Evolutionary conservation across 108 stramenopile genomes (phyloP), one percentile per base, ranked within the genome.

Genomic region (Nitzschia sp.): DNA sequence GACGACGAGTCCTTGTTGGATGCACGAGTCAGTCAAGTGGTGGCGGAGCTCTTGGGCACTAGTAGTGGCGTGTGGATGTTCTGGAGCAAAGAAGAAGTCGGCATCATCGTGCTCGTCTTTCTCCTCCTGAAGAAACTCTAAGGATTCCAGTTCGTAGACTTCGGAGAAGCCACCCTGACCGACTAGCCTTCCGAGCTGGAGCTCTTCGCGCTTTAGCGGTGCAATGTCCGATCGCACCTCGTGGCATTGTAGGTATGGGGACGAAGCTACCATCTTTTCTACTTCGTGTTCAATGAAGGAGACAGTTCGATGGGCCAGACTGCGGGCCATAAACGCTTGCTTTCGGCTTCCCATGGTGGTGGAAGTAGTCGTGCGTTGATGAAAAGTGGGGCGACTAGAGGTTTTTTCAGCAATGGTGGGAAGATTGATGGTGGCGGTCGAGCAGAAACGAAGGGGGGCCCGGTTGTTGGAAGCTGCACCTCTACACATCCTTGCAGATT

Each of bases 161-260:
- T 84, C 71, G n/a, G 79, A 83, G 66, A 88, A 85, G 19, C 70
- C 72, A 11, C 84, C 87, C 19, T 64, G 51, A 1, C 84, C 80
- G 18, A 85, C 21, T 28, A 77, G 47, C 33, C 19, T 49, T 25
- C 38, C 77, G 70, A 17, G 55, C 59, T 68, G 54, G 45, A 82
- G 68, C 35, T 82, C 80, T 15, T 66, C 21, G 21, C 64, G 70
- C n/a, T 72, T 45, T 15, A 76, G 70, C 2, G 30, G 21, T 6
- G 75, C 62, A 8, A 72, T 8, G 9, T n/a, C 11, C 9, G 25
- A 46, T 63, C 31, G 28, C 27, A 8, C 62, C 9, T 46, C 45
- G 17, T 46, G 42, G 11, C 28, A 54, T 15, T 13, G 13, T 29
- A 58, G 4, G 23, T 30, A 58, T 25, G 25, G 18, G 28, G 24